phyloP scores from a whole-genome alignment of 2,329 filamentous ascomycete genomes.

The Colletotrichum somersetense region DNA sequence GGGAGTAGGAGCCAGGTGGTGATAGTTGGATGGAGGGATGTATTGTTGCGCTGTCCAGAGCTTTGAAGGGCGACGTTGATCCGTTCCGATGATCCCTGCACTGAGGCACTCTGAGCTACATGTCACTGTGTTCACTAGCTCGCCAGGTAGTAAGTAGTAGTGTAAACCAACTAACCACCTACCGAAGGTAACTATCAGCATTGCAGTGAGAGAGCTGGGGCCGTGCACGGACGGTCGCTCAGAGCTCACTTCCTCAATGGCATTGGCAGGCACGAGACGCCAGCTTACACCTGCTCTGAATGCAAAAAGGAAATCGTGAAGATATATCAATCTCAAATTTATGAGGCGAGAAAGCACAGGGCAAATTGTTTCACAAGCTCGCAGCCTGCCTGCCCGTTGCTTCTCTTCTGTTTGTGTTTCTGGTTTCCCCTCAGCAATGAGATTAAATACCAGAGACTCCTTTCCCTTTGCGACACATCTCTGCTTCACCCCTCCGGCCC shows the following conservation, averaged over 20 bases:
- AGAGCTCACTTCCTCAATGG: constrained; percentile 22
- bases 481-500: background rate
- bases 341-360: constrained; percentile 39
- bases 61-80: constrained; percentile 26
- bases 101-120: background rate
- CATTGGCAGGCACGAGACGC: constrained; percentile 37
- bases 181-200: background rate
- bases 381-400: constrained; percentile 2
- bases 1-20: constrained; percentile 24
- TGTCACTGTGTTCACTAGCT: constrained; percentile 21
- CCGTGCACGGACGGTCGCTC: constrained; percentile 34
- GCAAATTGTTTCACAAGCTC: constrained; percentile 35
- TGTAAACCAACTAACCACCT: background rate
- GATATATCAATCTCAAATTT: background rate
- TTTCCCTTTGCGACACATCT: background rate
- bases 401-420: constrained; percentile 2
- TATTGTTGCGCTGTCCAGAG: constrained; percentile 32
- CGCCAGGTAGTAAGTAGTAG: background rate
- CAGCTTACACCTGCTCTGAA: constrained; percentile 38
- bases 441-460: background rate
- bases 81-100: constrained; percentile 33
- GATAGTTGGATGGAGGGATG: constrained; percentile 20
- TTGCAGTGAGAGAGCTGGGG: constrained; percentile 9
- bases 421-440: constrained; percentile 6
- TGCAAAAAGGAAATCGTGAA: constrained; percentile 26